These are phyloP conservation scores for Lanmaoa rubissima DNA, from an alignment of 768 basidiomycete genomes.

Conservation along the genomic window DNA sequence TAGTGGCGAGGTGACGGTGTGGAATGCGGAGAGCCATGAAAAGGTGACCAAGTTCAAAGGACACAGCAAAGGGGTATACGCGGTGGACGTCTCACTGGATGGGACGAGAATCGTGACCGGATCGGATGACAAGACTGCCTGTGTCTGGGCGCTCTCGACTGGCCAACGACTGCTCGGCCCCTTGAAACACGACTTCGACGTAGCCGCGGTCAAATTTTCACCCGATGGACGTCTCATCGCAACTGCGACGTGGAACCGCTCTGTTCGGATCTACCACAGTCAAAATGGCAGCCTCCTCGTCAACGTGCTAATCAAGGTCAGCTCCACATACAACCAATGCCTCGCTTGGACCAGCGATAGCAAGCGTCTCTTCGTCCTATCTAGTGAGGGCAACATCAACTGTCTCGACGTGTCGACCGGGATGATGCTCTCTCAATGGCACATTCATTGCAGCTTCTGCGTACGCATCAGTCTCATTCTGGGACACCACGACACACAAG, in stretches of 20 bases:
- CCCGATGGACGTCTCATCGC: background rate
- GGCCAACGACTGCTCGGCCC: background rate
- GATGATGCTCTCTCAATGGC: background rate
- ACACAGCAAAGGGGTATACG: background rate
- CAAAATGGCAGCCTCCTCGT: too few species aligned
- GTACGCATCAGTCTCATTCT: slow-evolving; percentile 2
- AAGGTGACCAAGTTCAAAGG: background rate
- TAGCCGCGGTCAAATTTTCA: background rate
- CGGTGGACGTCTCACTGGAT: background rate
- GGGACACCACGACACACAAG: background rate
- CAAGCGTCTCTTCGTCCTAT: too few species aligned
- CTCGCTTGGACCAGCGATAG: too few species aligned
- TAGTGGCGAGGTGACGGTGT: background rate
- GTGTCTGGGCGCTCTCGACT: background rate
- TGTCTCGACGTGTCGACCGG: too few species aligned
- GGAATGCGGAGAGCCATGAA: background rate
- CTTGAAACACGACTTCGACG: background rate
- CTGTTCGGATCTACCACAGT: too few species aligned
- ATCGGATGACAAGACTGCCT: background rate
- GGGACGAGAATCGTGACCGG: background rate
- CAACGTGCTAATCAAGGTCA: too few species aligned
- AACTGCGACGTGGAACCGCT: too few species aligned
- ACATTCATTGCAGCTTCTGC: background rate
- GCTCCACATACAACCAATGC: too few species aligned
- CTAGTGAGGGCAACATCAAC: too few species aligned